Evolutionary conservation across 139 green algal genomes (phyloP).

Genomic region (Pseudopediastrum boryanum): DNA sequence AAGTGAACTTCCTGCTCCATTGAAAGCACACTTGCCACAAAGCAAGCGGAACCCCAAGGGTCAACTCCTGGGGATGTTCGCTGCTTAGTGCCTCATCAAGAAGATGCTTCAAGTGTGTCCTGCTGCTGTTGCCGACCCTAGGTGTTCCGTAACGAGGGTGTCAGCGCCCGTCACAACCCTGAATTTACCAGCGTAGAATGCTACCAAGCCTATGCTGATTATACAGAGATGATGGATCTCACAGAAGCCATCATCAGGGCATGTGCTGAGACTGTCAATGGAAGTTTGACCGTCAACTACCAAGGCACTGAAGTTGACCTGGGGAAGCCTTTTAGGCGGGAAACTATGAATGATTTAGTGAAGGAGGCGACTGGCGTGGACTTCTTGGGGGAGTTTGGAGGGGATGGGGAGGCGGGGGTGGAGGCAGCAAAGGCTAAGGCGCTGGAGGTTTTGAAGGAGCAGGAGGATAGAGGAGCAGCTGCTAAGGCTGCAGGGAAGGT

Average conservation of each 20-base stretch:
- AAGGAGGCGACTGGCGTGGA: slow-evolving; percentile 65
- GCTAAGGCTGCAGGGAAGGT: slow-evolving; percentile 22
- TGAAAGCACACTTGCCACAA: too few relatives aligned
- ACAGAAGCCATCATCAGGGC: slow-evolving; percentile 86
- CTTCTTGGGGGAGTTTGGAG: too few relatives aligned
- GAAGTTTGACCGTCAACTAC: slow-evolving; percentile 64
- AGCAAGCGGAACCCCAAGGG: too few relatives aligned
- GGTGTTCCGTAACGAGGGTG: slow-evolving; percentile 98
- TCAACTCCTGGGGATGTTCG: too few relatives aligned
- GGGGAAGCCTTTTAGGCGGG: slow-evolving; percentile 81
- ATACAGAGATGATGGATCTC: slow-evolving; percentile 96
- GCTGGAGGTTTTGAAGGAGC: slow-evolving; percentile 39
- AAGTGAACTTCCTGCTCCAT: too few relatives aligned
- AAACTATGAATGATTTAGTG: slow-evolving; percentile 92
- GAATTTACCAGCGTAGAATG: slow-evolving; percentile 98
- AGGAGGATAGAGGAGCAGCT: slow-evolving; percentile 1
- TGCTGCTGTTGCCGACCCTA: too few relatives aligned
- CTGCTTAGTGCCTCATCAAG: too few relatives aligned
- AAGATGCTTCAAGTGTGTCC: too few relatives aligned
- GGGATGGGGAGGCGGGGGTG: slow-evolving; percentile 39
- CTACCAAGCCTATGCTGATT: slow-evolving; percentile 97
- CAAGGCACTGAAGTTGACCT: slow-evolving; percentile 87
- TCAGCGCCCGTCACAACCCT: slow-evolving; percentile 90
- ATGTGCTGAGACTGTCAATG: slow-evolving; percentile 46
- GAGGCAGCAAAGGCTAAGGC: slow-evolving; percentile 13